Evolutionary conservation across 345 rosid species (phyloP), one percentile per base, ranked within the genome.

Genomic region (Eucalyptus erythrocorys): DNA sequence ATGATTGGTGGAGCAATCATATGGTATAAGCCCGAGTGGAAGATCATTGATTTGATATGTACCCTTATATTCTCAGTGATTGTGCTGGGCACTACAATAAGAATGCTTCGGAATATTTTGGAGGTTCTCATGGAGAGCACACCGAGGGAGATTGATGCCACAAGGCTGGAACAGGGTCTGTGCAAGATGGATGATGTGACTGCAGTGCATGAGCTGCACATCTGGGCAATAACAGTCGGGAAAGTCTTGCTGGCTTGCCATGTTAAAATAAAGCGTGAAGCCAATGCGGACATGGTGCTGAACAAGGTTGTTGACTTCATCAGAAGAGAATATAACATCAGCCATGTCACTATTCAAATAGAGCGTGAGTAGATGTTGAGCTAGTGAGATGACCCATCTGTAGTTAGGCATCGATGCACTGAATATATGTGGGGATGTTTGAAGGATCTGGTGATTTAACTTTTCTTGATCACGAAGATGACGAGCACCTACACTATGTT

Each of bases 91-190:
- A 94, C 96, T 16, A 94, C 97, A 13, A 91, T 95, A 87, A 91
- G 93, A 87, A 94, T 95, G 96, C 88, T 95, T n/a, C 34, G 97
- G 49, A 95, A 90, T 91, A 94, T 95, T 59, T 49, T 94, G 71
- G 97, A 95, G 91, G 96, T 95, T 88, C 94, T 94, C 64, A 95
- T 95, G 98, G 96, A 95, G 94, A 94, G 96, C 90, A 95, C 96
- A 1, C 98, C 96, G 3, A 90, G 96, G 42, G 96, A 95, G 93
- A 92, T 95, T 40, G 96, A 95, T 86, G 95, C 96, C 32, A 91
- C 95, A 6, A 93, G 90, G 91, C 94, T 95, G 7, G 96, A 95
- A 88, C 91, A 93, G 92, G 98, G 96, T 87, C 92, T 95, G 10
- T 92, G 96, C 13, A 94, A 92, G 92, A 95, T 95, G 94, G 95